These are phyloP conservation scores for Boletus coccyginus DNA, from an alignment of 768 basidiomycete species.

Conservation along the genomic window DNA sequence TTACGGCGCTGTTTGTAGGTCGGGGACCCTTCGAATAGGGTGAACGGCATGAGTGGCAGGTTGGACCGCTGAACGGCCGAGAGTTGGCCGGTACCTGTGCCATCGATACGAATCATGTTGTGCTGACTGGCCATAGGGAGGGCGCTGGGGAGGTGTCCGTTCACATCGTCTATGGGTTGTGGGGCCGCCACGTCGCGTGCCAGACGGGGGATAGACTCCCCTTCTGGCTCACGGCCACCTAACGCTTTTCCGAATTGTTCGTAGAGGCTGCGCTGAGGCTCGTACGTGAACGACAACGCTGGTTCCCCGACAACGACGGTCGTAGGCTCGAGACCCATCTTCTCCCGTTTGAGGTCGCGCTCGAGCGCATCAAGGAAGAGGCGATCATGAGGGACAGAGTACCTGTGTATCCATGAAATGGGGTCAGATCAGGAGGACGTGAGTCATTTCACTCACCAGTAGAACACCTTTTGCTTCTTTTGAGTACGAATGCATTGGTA, in stretches of 20 bases:
- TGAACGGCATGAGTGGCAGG: constrained; percentile 57
- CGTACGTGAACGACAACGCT: constrained; percentile 84
- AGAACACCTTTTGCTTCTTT: constrained; percentile 99
- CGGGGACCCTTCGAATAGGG: constrained; percentile 81
- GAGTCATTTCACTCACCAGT: constrained; percentile 60
- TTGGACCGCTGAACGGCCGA: constrained; percentile 18
- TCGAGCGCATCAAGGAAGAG: constrained; percentile 96
- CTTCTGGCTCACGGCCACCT: constrained; percentile 34
- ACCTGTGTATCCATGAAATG: constrained; percentile 48
- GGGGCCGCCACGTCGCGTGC: constrained; percentile 25
- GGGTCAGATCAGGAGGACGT: neutral
- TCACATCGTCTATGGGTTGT: constrained; percentile 10
- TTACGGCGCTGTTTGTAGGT: constrained; percentile 88
- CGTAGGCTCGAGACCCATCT: constrained; percentile 84
- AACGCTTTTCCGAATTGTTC: constrained; percentile 74
- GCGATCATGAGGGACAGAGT: constrained; percentile 94
- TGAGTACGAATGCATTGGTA: constrained; percentile 97
- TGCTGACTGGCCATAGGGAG: constrained; percentile 3
- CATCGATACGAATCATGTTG: constrained; percentile 27
- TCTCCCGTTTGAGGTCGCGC: constrained; percentile 93
- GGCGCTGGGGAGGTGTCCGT: constrained; percentile 16
- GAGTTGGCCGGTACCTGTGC: constrained; percentile 12
- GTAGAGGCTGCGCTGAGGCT: constrained; percentile 79
- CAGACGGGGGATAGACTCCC: constrained; percentile 32
- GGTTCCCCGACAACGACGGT: constrained; percentile 78